Conservation (phyloP, 1,139 yeast species). For the Scheffersomyces titani region DNA sequence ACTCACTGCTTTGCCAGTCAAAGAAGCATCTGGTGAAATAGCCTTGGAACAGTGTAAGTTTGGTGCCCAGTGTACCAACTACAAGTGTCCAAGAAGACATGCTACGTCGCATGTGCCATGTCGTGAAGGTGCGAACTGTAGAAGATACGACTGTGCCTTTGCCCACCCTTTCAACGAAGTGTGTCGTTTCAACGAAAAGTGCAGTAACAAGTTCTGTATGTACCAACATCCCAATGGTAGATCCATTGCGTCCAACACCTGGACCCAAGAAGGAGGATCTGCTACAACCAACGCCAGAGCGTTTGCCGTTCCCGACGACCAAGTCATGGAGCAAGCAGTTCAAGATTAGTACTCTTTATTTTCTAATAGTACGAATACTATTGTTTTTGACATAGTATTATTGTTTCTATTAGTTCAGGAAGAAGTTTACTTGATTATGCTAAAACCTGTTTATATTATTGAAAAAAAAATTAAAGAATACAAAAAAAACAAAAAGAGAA, state of each 20-base stretch:
- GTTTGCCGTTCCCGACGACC: constrained; percentile 79
- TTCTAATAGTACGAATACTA: constrained; percentile 11
- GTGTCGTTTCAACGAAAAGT: constrained; percentile 76
- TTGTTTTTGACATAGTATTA: neutral
- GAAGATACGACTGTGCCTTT: constrained; percentile 77
- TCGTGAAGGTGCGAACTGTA: constrained; percentile 78
- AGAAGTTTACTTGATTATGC: neutral
- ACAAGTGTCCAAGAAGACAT: constrained; percentile 80
- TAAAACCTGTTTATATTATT: neutral
- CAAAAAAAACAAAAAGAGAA: neutral
- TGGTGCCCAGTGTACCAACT: constrained; percentile 73
- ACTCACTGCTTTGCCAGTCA: constrained; percentile 34
- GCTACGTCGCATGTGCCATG: constrained; percentile 73
- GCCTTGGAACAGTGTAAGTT: constrained; percentile 81
- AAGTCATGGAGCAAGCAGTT: constrained; percentile 71
- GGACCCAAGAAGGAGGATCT: constrained; percentile 25
- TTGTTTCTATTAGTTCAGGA: neutral
- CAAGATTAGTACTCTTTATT: constrained; percentile 27
- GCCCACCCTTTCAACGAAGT: constrained; percentile 77
- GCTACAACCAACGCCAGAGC: constrained; percentile 53
- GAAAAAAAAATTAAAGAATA: neutral
- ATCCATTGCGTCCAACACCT: constrained; percentile 39
- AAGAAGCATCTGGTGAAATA: constrained; percentile 30
- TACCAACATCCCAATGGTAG: constrained; percentile 82
- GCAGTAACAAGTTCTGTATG: constrained; percentile 69